Evolutionary conservation across 805 yeast species (phyloP), one percentile per base, ranked within the genome.

Genomic region (Scheffersomyces lignosus): DNA sequence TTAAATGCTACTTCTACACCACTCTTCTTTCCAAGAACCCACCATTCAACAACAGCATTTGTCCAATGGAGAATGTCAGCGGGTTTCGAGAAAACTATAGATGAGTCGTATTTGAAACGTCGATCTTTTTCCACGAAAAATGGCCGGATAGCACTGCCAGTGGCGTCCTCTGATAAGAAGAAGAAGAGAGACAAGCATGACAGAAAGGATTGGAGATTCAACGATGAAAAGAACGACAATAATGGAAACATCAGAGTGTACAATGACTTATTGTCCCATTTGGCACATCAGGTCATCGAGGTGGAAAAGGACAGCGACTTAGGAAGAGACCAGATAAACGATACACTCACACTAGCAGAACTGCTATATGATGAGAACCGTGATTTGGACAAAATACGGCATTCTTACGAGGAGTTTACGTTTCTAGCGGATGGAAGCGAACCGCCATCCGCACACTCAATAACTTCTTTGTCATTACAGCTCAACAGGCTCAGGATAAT

Each of bases 391-490:
- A n/a, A n/a, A n/a, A n/a, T n/a, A n/a, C n/a, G n/a, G n/a, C n/a
- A n/a, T n/a, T n/a, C n/a, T n/a, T 22, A 15, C 13, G 28, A 12
- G 4, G 18, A 15, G 9, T 4, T 7, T 9, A 22, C 18, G 13
- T 5, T 13, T 12, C 9, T 7, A 3, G 9, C 9, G 3, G 26
- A 23, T 4, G 31, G 4, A 3, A 17, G 24, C 10, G 10, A 7
- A 10, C 24, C 24, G 7, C 24, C 24, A 20, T 42, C 52, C 1
- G 27, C 34, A 1, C 9, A 33, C 18, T 45, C 60, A 15, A 49
- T 64, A 3, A 51, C 55, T 14, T 36, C 47, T 12, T 41, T 68
- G 7, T 49, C 65, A 2, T 38, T 60, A 4, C 68, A 63, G 33
- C 48, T 68, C 28, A 52, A 56, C 23, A 65, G 59, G 40, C 47